These are phyloP conservation scores for Leccinellum luteum DNA, from an alignment of 768 basidiomycete genomes.

Conservation along the genomic window DNA sequence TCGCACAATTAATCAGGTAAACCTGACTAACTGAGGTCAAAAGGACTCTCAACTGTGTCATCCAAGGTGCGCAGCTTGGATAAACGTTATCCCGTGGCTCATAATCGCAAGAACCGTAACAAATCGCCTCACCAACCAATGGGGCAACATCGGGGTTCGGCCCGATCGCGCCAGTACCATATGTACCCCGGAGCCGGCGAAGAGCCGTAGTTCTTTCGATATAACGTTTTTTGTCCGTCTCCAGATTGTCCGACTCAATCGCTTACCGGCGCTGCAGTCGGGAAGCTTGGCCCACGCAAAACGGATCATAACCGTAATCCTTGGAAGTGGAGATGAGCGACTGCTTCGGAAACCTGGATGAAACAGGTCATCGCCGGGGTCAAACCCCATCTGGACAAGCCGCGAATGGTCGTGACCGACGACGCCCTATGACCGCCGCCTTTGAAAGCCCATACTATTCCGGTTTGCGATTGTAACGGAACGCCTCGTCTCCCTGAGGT, in stretches of 20 bases:
- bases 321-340: too few relatives aligned
- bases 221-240: too few relatives aligned
- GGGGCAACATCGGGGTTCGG: neutral
- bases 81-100: neutral
- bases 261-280: too few relatives aligned
- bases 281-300: neutral
- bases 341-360: neutral
- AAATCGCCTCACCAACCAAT: neutral
- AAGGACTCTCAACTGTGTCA: neutral
- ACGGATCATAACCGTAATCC: neutral
- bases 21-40: neutral
- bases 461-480: neutral
- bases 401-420: neutral
- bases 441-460: too few relatives aligned
- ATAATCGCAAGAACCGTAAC: neutral
- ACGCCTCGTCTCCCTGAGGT: neutral
- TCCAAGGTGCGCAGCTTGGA: neutral
- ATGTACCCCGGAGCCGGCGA: neutral
- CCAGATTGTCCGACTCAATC: too few relatives aligned
- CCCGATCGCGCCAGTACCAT: neutral
- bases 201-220: too few relatives aligned
- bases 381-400: too few relatives aligned
- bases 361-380: neutral
- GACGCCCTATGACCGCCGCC: too few relatives aligned
- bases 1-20: neutral